Percentiles rank a stretch among this genome's conserved stretches.
Evolutionary conservation across 1,284 basidiomycete genomes (phyloP).

Genomic region (Fomitiporia mediterranea): DNA sequence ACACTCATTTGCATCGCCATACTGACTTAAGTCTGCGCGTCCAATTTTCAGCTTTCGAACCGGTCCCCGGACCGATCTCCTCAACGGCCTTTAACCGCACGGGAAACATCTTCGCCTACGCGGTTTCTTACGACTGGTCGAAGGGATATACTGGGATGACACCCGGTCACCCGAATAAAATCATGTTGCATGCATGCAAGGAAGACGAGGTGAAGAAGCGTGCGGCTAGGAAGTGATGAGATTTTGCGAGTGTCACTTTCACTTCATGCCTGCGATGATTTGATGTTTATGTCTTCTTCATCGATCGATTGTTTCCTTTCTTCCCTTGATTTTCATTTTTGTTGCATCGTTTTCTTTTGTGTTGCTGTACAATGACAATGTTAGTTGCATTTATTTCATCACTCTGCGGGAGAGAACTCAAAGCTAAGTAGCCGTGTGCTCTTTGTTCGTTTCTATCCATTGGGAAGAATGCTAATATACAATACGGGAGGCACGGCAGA

Average conservation of each 20-base stretch:
- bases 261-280: not conserved
- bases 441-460: too few relatives aligned
- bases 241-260: not conserved
- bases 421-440: too few relatives aligned
- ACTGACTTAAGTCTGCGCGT: not conserved
- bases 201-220: slow-evolving; percentile 84
- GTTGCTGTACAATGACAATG: too few relatives aligned
- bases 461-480: too few relatives aligned
- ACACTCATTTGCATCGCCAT: slow-evolving; percentile 3
- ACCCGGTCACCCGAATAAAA: slow-evolving; percentile 74
- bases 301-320: not conserved
- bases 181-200: slow-evolving; percentile 89
- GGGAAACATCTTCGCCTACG: slow-evolving; percentile 87
- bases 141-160: slow-evolving; percentile 87
- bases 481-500: too few relatives aligned
- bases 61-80: slow-evolving; percentile 63
- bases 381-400: too few relatives aligned
- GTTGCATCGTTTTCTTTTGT: not conserved
- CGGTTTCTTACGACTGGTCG: slow-evolving; percentile 86
- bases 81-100: slow-evolving; percentile 80
- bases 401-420: not conserved
- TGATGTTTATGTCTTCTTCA: not conserved
- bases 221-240: slow-evolving; percentile 23
- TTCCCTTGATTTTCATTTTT: not conserved
- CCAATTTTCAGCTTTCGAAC: slow-evolving; percentile 56